Evolutionary conservation across 148 eudicot species (phyloP).

Genomic region (Dysphania ambrosioides): DNA sequence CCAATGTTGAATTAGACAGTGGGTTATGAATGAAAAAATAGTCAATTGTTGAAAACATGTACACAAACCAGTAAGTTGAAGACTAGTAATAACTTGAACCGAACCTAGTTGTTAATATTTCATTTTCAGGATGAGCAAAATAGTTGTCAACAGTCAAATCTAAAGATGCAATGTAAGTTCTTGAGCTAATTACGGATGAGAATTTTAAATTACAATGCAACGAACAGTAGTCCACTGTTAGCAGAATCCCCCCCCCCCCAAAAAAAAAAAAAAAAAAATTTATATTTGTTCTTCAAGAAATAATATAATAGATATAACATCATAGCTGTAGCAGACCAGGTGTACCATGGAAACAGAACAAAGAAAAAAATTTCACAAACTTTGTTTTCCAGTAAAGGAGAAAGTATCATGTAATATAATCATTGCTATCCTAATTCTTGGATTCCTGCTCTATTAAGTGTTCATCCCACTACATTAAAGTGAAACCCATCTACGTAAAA

Average conservation of each 20-base stretch:
- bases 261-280: no score
- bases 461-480: not conserved
- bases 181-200: no score
- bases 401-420: not conserved
- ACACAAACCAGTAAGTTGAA: not conserved
- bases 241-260: no score
- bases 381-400: not conserved
- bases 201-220: no score
- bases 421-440: not conserved
- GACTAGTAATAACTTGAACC: not conserved
- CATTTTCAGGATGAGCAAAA: not conserved
- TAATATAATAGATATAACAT: no score
- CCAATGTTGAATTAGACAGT: not conserved
- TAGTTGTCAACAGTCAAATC: no score
- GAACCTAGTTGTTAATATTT: not conserved
- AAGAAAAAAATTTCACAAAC: not conserved
- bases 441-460: not conserved
- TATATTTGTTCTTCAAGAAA: no score
- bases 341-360: not conserved
- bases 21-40: not conserved
- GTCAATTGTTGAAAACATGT: not conserved
- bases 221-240: no score
- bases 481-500: not conserved
- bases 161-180: no score
- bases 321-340: slow-evolving; percentile 3